These are phyloP conservation scores for Grosmannia clavigera DNA, from an alignment of 2,329 filamentous ascomycete species.

Conservation along the genomic window DNA sequence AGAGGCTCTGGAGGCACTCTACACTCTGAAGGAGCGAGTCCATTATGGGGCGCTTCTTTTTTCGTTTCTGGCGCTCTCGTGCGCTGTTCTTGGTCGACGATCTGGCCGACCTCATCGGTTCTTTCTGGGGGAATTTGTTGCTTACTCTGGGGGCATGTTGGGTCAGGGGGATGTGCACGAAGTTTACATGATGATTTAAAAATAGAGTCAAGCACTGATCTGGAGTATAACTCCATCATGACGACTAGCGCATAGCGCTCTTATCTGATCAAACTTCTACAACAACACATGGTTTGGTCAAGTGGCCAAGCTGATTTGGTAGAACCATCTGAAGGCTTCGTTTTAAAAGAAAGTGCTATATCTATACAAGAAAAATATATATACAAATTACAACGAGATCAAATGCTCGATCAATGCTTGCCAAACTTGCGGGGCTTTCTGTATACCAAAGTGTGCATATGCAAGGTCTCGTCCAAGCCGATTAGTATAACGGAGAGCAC, in stretches of 20 bases:
- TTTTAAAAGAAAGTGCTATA: not conserved
- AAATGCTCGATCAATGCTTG: no score
- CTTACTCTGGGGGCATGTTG: not conserved
- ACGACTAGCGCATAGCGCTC: slow-evolving; percentile 28
- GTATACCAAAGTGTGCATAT: no score
- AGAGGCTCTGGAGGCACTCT: slow-evolving; percentile 4
- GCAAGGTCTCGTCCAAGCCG: not conserved
- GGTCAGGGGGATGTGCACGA: slow-evolving; percentile 22
- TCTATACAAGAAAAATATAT: not conserved
- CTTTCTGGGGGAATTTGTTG: not conserved
- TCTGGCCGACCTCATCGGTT: not conserved
- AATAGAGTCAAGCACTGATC: slow-evolving; percentile 99
- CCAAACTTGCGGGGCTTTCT: no score
- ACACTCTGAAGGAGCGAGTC: slow-evolving; percentile 9
- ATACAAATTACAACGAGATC: no score
- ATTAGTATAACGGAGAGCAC: not conserved
- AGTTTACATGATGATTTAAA: slow-evolving; percentile 79
- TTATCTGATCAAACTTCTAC: slow-evolving; percentile 25
- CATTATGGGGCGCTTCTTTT: not conserved
- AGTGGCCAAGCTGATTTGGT: slow-evolving; percentile 5
- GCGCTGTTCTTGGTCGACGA: not conserved
- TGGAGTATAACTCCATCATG: slow-evolving; percentile 22
- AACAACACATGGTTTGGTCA: slow-evolving; percentile 1
- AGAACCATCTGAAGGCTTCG: not conserved
- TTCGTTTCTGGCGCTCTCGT: not conserved